Percentiles rank a stretch among this genome's conserved stretches.
phyloP scores from a whole-genome alignment of 495 filamentous ascomycete genomes.

The Ramalina intermedia region DNA sequence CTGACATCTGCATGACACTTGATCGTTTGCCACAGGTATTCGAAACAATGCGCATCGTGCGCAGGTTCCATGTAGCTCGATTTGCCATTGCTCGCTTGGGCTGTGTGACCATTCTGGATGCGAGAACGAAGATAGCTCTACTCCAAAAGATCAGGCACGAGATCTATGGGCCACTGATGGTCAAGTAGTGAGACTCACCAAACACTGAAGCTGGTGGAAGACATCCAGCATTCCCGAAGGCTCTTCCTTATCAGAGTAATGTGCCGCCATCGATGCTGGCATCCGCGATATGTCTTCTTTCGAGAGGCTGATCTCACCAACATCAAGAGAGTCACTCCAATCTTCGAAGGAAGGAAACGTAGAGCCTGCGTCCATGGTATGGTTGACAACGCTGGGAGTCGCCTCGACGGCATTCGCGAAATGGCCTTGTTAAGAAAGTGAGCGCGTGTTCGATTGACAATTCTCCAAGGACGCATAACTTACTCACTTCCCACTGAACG shows the following conservation, averaged over 20 bases:
- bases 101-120: constrained; percentile 1
- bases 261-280: background rate
- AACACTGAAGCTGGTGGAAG: background rate
- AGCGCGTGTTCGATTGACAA: too few species aligned
- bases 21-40: constrained; percentile 4
- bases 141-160: too few species aligned
- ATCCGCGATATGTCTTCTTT: constrained; percentile 1
- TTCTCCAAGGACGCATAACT: too few species aligned
- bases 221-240: constrained; percentile 1
- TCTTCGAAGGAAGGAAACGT: background rate
- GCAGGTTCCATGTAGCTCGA: background rate
- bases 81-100: background rate
- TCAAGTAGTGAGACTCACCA: too few species aligned
- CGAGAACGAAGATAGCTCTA: constrained; percentile 1
- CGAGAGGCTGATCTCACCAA: constrained; percentile 1
- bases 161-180: too few species aligned
- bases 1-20: background rate
- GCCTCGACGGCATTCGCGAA: too few species aligned
- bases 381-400: background rate
- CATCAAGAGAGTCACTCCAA: background rate
- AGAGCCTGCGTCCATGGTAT: background rate
- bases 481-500: too few species aligned
- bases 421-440: too few species aligned
- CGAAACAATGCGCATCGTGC: constrained; percentile 2
- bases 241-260: constrained; percentile 1